These are phyloP conservation scores for Cryptococcus floricola DNA, from an alignment of 1,284 basidiomycete genomes.

Conservation along the genomic window DNA sequence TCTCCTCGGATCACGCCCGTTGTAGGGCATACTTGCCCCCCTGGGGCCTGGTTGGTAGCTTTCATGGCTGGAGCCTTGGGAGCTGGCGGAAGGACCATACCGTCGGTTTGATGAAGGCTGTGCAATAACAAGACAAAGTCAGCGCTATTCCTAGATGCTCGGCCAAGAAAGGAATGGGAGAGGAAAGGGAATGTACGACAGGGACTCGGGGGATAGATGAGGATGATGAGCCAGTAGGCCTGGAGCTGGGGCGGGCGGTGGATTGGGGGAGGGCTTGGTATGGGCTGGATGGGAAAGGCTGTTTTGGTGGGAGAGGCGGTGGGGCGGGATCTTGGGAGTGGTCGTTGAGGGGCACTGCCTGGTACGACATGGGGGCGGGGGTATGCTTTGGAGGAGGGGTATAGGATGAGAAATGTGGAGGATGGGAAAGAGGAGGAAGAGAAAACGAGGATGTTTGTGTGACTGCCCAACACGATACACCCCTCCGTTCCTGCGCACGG, in stretches of 20 bases:
- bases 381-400: no score
- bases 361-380: constrained; percentile 4
- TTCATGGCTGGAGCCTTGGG: constrained; percentile 13
- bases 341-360: constrained; percentile 3
- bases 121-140: background rate
- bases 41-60: background rate
- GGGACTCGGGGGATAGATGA: background rate
- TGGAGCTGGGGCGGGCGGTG: background rate
- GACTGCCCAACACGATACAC: no score
- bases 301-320: constrained; percentile 2
- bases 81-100: constrained; percentile 34
- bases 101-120: constrained; percentile 15
- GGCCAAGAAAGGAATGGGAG: background rate
- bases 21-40: background rate
- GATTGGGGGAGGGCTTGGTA: background rate
- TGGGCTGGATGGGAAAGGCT: background rate
- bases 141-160: background rate
- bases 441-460: background rate
- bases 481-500: no score
- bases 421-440: no score
- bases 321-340: background rate
- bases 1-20: background rate
- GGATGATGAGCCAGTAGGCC: background rate
- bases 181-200: background rate
- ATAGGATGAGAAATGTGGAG: background rate